Percentiles rank a stretch among this genome's conserved stretches.
phyloP scores from a whole-genome alignment of 805 yeast species.

The Hanseniaspora vineae region DNA sequence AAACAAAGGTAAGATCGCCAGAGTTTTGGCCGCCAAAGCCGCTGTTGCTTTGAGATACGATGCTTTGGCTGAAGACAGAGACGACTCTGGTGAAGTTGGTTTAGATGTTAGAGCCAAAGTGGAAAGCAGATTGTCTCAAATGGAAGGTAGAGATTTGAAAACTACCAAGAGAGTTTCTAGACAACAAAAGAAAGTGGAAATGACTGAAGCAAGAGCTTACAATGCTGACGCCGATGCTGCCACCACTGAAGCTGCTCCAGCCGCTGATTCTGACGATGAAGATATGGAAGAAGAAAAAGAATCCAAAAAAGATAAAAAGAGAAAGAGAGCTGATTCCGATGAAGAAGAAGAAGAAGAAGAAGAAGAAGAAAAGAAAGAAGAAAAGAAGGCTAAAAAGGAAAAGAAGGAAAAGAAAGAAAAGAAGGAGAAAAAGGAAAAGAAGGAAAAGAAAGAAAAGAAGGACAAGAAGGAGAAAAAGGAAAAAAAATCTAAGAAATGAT shows the following conservation, averaged over 20 bases:
- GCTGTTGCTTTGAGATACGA: constrained; percentile 95
- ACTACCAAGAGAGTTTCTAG: constrained; percentile 73
- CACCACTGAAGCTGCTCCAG: constrained; percentile 19
- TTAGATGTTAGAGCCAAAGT: constrained; percentile 83
- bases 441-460: constrained; percentile 23
- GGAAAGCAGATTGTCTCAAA: constrained; percentile 83
- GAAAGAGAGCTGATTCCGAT: constrained; percentile 9
- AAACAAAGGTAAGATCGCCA: constrained; percentile 97
- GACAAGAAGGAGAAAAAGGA: constrained; percentile 12
- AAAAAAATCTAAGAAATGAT: too few relatives aligned
- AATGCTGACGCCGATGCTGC: constrained; percentile 91
- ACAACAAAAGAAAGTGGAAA: constrained; percentile 76
- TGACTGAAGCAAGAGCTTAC: constrained; percentile 75
- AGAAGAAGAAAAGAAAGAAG: constrained; percentile 17
- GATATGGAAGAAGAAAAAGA: constrained; percentile 28
- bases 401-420: constrained; percentile 26
- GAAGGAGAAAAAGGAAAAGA: constrained; percentile 18
- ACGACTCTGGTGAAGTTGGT: constrained; percentile 90
- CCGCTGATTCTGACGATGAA: constrained; percentile 20
- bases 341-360: constrained; percentile 22
- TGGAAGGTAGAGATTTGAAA: constrained; percentile 94
- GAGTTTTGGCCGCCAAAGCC: constrained; percentile 97
- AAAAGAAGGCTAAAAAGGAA: constrained; percentile 19
- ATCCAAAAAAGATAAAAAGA: constrained; percentile 23
- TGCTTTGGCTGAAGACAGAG: constrained; percentile 93